Percentiles rank a stretch among this genome's conserved stretches.
Evolutionary conservation across 1,139 yeast species (phyloP).

Genomic region (Geotrichum reessii): DNA sequence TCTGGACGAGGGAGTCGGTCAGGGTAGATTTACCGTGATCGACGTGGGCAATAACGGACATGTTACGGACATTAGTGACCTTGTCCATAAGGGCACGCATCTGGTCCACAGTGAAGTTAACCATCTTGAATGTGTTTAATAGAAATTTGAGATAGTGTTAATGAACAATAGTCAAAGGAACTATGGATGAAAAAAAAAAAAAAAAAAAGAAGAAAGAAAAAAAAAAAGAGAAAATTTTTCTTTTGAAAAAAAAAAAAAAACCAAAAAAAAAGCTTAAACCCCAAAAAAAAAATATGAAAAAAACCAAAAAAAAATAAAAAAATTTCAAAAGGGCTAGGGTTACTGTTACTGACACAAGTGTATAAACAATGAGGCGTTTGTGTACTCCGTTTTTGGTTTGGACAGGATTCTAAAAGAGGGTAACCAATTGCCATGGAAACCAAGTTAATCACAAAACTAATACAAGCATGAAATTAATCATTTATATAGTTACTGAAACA

Average conservation of each 20-base stretch:
- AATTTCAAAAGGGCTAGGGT: background rate
- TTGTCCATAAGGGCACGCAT: constrained; percentile 99
- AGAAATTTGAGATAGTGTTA: background rate
- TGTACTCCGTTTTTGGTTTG: background rate
- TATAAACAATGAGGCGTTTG: background rate
- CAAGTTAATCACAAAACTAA: background rate
- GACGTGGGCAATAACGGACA: constrained; percentile 99
- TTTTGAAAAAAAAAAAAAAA: background rate
- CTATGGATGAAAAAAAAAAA: constrained; percentile 4
- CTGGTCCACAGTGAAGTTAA: constrained; percentile 48
- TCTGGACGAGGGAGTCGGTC: constrained; percentile 98
- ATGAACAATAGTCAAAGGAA: background rate
- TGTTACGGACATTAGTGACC: constrained; percentile 98
- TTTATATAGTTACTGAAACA: background rate
- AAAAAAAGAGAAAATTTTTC: background rate
- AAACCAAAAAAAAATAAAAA: no score
- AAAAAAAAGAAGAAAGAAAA: background rate
- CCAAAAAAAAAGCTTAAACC: background rate
- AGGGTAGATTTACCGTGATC: constrained; percentile 99
- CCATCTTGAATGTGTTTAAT: constrained; percentile 34
- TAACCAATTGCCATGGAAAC: background rate
- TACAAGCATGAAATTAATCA: background rate
- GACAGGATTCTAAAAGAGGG: no score
- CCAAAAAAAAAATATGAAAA: no score
- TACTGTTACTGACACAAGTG: background rate